Percentiles rank a stretch among this genome's conserved stretches.
Evolutionary conservation across 2,329 filamentous ascomycete species (phyloP).

Genomic region (Epichloe festucae): DNA sequence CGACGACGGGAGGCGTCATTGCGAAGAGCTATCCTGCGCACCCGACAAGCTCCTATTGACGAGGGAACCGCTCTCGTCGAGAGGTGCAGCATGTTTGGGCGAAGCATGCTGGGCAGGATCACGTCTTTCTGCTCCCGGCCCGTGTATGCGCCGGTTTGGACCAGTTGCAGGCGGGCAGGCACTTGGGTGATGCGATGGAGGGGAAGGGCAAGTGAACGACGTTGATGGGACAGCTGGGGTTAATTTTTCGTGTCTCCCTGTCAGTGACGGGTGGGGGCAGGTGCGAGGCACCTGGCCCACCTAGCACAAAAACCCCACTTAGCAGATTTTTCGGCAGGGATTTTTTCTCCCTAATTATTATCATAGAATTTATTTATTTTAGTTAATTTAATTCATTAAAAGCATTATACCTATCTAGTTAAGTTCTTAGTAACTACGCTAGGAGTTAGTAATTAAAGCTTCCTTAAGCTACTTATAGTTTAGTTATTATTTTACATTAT

Average conservation of each 20-base stretch:
- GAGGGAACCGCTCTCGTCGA: constrained; percentile 6
- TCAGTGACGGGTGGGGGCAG: too few relatives aligned
- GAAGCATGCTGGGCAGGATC: constrained; percentile 15
- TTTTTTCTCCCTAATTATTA: too few relatives aligned
- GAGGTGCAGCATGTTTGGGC: constrained; percentile 15
- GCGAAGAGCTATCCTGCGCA: constrained; percentile 2
- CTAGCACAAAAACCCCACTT: too few relatives aligned
- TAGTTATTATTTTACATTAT: too few relatives aligned
- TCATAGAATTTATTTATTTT: too few relatives aligned
- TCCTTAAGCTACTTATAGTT: too few relatives aligned
- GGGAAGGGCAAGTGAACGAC: not conserved
- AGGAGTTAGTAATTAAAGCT: too few relatives aligned
- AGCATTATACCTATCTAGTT: too few relatives aligned
- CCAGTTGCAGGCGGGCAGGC: not conserved
- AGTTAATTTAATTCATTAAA: too few relatives aligned
- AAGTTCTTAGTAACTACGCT: too few relatives aligned
- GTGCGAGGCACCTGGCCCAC: too few relatives aligned
- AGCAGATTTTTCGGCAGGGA: too few relatives aligned
- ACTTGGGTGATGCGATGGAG: not conserved
- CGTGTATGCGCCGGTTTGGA: not conserved
- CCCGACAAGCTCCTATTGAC: constrained; percentile 8
- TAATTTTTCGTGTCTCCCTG: not conserved
- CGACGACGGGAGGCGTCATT: constrained; percentile 2
- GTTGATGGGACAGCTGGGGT: not conserved
- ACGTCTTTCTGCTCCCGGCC: not conserved